Evolutionary conservation across 495 filamentous ascomycete genomes (phyloP).

Genomic region (Trichoderma asperelloides): DNA sequence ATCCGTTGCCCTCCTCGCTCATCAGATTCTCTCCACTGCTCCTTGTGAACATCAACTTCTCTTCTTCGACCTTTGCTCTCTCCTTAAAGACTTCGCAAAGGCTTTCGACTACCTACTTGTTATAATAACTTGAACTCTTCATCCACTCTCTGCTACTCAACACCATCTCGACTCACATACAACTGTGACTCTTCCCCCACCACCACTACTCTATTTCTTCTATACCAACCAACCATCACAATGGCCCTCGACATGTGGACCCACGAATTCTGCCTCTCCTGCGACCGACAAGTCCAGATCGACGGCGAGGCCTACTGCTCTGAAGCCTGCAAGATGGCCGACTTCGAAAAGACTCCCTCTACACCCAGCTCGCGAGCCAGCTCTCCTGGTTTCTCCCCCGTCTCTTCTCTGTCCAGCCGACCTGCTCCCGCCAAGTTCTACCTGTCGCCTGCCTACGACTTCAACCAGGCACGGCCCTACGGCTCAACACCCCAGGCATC

Average conservation of each 20-base stretch:
- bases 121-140: background rate
- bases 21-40: background rate
- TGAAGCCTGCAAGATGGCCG: slow-evolving; percentile 81
- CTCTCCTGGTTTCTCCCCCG: slow-evolving; percentile 39
- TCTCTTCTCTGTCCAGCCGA: slow-evolving; percentile 33
- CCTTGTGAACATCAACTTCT: background rate
- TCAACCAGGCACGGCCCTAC: slow-evolving; percentile 42
- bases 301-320: slow-evolving; percentile 80
- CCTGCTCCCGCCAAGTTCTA: slow-evolving; percentile 40
- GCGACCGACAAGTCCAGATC: slow-evolving; percentile 80
- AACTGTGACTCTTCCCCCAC: background rate
- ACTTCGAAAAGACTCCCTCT: slow-evolving; percentile 63
- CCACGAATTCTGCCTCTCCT: slow-evolving; percentile 88
- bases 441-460: slow-evolving; percentile 63
- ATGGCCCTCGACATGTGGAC: slow-evolving; percentile 75
- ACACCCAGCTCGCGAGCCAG: slow-evolving; percentile 45
- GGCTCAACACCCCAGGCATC: slow-evolving; percentile 29
- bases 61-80: background rate
- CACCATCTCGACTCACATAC: background rate
- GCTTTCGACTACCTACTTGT: background rate
- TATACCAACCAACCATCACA: slow-evolving; percentile 20
- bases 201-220: slow-evolving; percentile 8
- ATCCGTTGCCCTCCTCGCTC: slow-evolving; percentile 5
- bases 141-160: background rate
- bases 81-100: background rate